phyloP scores from a whole-genome alignment of 257 asterid species.

The Nicotiana undulata region DNA sequence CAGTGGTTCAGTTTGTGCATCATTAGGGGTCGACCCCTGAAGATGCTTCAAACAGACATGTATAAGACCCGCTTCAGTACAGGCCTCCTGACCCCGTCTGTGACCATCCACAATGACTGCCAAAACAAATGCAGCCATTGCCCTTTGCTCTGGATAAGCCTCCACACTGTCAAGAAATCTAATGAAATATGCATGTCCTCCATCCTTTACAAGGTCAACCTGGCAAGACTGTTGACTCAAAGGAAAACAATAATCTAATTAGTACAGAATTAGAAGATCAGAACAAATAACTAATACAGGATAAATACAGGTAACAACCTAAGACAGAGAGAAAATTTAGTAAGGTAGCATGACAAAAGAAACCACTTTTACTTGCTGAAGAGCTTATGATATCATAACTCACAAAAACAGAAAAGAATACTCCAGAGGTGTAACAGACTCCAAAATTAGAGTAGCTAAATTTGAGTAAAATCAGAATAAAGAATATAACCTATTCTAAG shows the following conservation, averaged over 20 bases:
- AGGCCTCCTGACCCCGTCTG: slow-evolving; percentile 89
- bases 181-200: slow-evolving; percentile 85
- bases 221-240: slow-evolving; percentile 73
- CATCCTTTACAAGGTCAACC: slow-evolving; percentile 98
- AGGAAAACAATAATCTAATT: slow-evolving; percentile 1
- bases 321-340: not conserved
- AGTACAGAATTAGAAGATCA: not conserved
- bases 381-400: not conserved
- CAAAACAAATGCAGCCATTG: slow-evolving; percentile 99
- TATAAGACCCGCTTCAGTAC: slow-evolving; percentile 74
- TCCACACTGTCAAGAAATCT: slow-evolving; percentile 90
- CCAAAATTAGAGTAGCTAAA: not conserved
- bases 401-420: not conserved
- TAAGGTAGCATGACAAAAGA: not conserved
- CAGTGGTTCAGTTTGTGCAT: slow-evolving; percentile 81
- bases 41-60: slow-evolving; percentile 82
- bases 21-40: slow-evolving; percentile 65
- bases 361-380: not conserved
- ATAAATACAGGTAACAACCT: not conserved
- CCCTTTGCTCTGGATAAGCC: slow-evolving; percentile 98
- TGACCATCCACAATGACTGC: slow-evolving; percentile 97
- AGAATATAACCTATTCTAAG: not conserved
- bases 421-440: not conserved
- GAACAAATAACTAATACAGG: not conserved
- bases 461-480: not conserved